These are phyloP conservation scores for Tuber calosporum DNA, from an alignment of 495 filamentous ascomycete genomes.

Conservation along the genomic window DNA sequence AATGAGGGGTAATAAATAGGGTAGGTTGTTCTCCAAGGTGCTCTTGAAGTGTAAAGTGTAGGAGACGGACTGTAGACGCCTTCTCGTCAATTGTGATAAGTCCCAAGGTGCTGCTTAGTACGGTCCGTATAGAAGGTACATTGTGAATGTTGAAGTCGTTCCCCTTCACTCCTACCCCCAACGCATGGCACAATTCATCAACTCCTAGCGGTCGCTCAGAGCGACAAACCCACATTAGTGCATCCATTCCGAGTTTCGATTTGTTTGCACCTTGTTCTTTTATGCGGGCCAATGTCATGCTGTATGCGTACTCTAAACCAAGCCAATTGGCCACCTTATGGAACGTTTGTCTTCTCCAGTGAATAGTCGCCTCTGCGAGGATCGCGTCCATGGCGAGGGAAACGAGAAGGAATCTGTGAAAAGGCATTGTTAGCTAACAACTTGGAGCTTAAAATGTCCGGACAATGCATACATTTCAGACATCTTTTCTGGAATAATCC, in stretches of 20 bases:
- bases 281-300: neutral
- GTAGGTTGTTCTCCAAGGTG: neutral
- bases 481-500: neutral
- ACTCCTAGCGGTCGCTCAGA: neutral
- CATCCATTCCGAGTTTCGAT: neutral
- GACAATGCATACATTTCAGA: neutral
- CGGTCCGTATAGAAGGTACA: neutral
- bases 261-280: neutral
- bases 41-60: neutral
- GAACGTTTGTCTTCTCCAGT: neutral
- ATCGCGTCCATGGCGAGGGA: neutral
- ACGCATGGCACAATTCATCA: neutral
- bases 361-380: neutral
- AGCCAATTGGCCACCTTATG: neutral
- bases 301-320: neutral
- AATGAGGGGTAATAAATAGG: neutral
- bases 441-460: neutral
- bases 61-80: neutral
- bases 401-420: neutral
- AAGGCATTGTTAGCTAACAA: neutral
- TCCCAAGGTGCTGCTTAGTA: neutral
- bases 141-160: neutral
- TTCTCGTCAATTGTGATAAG: neutral
- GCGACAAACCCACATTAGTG: neutral
- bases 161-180: neutral